Conservation (phyloP, 306 rosid species). For the Vicia sativa region DNA sequence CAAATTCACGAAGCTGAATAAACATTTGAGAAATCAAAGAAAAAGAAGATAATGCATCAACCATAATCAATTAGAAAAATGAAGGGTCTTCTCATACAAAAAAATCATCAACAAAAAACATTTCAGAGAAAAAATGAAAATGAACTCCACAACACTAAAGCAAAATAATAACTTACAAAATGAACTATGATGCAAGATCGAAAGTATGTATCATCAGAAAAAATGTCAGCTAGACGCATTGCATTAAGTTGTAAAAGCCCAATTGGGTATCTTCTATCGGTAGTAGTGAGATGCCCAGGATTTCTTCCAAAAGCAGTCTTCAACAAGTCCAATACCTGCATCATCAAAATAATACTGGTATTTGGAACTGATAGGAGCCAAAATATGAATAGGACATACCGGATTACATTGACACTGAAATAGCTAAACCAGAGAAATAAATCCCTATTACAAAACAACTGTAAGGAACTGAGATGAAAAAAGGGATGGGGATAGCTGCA, state of each 20-base stretch:
- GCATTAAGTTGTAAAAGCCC: constrained; percentile 97
- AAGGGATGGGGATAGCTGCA: neutral
- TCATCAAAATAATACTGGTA: constrained; percentile 36
- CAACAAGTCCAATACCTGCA: constrained; percentile 79
- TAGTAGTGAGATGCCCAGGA: constrained; percentile 42
- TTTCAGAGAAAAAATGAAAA: constrained; percentile 8
- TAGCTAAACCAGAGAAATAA: constrained; percentile 2
- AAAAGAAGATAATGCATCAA: constrained; percentile 35
- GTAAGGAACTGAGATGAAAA: constrained; percentile 4
- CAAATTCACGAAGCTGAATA: constrained; percentile 36
- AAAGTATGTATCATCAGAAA: constrained; percentile 93
- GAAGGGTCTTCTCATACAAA: constrained; percentile 24
- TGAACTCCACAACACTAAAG: constrained; percentile 22
- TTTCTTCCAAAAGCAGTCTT: constrained; percentile 71
- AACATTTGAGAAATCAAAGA: constrained; percentile 40
- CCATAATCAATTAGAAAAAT: constrained; percentile 25
- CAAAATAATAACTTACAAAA: constrained; percentile 65
- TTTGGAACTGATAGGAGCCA: constrained; percentile 23
- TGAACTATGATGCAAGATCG: constrained; percentile 73
- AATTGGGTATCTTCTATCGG: constrained; percentile 63
- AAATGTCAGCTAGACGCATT: constrained; percentile 89
- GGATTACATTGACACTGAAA: neutral
- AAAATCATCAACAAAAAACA: constrained; percentile 8
- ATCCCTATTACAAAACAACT: neutral
- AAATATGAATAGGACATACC: neutral